A percentile compares a stretch with the other conserved stretches of the same genome.
Evolutionary conservation across 495 filamentous ascomycete species (phyloP).

Genomic region (Talaromyces borbonicus): DNA sequence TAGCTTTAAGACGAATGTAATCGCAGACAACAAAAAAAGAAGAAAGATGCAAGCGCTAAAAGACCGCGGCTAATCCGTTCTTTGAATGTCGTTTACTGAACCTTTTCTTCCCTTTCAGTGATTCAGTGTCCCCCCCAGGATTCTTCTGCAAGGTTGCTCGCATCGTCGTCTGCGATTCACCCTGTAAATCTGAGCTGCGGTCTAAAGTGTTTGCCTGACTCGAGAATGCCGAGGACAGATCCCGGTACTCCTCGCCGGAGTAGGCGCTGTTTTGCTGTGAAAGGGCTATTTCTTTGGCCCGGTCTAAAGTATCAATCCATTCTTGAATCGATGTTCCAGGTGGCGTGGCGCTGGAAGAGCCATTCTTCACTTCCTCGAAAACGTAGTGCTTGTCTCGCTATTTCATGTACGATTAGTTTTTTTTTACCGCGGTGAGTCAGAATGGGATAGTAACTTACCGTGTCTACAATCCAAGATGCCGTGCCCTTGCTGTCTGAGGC

Average conservation of each 20-base stretch:
- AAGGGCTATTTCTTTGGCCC: constrained; percentile 69
- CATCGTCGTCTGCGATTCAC: constrained; percentile 24
- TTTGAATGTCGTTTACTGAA: constrained; percentile 89
- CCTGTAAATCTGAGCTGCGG: constrained; percentile 32
- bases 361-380: constrained; percentile 80
- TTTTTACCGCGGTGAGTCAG: background rate
- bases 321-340: constrained; percentile 56
- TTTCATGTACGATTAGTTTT: background rate
- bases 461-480: constrained; percentile 85
- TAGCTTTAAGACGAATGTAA: too few species aligned
- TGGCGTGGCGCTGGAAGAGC: constrained; percentile 35
- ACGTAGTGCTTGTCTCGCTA: constrained; percentile 84
- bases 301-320: constrained; percentile 78
- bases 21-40: constrained; percentile 8
- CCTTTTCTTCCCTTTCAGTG: constrained; percentile 56
- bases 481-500: constrained; percentile 75
- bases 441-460: constrained; percentile 49
- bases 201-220: constrained; percentile 71
- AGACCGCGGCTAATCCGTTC: constrained; percentile 76
- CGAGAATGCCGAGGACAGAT: constrained; percentile 61
- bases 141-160: constrained; percentile 41
- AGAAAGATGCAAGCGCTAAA: constrained; percentile 30
- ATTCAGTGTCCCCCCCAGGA: constrained; percentile 41
- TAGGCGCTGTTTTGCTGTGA: constrained; percentile 60
- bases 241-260: constrained; percentile 60